Evolutionary conservation across 192 early-diverging fungal genomes (phyloP).

Genomic region (Backusella tarrabulga): DNA sequence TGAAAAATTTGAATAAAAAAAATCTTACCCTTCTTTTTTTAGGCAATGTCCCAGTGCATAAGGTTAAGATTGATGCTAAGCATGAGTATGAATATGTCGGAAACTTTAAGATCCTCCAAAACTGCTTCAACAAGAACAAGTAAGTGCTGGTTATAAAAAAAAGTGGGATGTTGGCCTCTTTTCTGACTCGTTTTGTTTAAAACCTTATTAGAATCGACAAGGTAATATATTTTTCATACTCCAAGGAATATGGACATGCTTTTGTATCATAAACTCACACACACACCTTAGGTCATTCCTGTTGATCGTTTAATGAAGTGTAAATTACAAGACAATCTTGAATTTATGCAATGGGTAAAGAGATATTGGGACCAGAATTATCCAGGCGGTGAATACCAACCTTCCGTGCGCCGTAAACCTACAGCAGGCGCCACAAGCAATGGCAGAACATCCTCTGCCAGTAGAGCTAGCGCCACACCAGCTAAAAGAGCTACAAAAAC

Average conservation of each 20-base stretch:
- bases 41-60: constrained; percentile 75
- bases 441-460: constrained; percentile 35
- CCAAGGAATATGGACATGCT: neutral
- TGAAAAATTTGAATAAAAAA: neutral
- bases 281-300: constrained; percentile 61
- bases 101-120: constrained; percentile 94
- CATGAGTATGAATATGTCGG: constrained; percentile 93
- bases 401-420: constrained; percentile 57
- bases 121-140: constrained; percentile 75
- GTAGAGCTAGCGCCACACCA: constrained; percentile 31
- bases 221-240: constrained; percentile 26
- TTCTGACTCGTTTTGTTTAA: neutral
- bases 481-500: constrained; percentile 27
- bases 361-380: constrained; percentile 87
- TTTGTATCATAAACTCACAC: neutral
- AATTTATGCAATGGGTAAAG: constrained; percentile 95
- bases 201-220: constrained; percentile 65
- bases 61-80: constrained; percentile 91
- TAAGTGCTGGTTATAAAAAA: constrained; percentile 32
- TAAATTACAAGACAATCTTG: constrained; percentile 96
- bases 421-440: neutral
- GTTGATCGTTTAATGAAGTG: constrained; percentile 88
- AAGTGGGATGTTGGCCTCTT: neutral
- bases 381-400: constrained; percentile 78
- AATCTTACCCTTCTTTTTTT: neutral